Evolutionary conservation across 75 land plant species (phyloP).

Genomic region (Cunninghamia lanceolata): DNA sequence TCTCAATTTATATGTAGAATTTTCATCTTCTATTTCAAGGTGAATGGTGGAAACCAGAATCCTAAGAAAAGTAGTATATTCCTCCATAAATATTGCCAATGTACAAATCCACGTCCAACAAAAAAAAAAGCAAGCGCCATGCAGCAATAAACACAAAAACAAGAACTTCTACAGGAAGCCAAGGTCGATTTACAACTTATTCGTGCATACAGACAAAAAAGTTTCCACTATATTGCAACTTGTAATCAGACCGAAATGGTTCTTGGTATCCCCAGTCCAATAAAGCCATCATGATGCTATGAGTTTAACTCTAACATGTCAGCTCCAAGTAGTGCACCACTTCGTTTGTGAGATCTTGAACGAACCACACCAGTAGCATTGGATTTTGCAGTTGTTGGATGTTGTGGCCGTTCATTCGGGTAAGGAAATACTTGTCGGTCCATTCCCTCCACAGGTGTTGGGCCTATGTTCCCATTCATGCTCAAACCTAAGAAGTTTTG

Average conservation of each 20-base stretch:
- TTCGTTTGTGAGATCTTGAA: slow-evolving; percentile 14
- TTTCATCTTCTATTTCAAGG: background rate
- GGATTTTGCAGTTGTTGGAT: slow-evolving; percentile 5
- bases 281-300: background rate
- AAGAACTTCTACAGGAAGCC: background rate
- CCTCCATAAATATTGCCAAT: background rate
- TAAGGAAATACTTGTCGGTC: slow-evolving; percentile 10
- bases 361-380: slow-evolving; percentile 4
- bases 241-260: background rate
- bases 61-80: background rate
- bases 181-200: background rate
- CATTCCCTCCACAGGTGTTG: slow-evolving; percentile 9
- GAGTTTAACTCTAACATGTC: slow-evolving; percentile 10
- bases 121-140: background rate
- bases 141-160: slow-evolving; percentile 1
- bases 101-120: background rate
- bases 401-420: slow-evolving; percentile 6
- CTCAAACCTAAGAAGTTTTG: slow-evolving; percentile 11
- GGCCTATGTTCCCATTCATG: slow-evolving; percentile 8
- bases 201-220: background rate
- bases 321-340: slow-evolving; percentile 1
- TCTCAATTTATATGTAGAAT: background rate
- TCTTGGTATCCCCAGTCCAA: background rate
- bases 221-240: background rate
- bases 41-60: background rate